Evolutionary conservation across 192 early-diverging fungal species (phyloP).

Genomic region (Ambispora gerdemannii): DNA sequence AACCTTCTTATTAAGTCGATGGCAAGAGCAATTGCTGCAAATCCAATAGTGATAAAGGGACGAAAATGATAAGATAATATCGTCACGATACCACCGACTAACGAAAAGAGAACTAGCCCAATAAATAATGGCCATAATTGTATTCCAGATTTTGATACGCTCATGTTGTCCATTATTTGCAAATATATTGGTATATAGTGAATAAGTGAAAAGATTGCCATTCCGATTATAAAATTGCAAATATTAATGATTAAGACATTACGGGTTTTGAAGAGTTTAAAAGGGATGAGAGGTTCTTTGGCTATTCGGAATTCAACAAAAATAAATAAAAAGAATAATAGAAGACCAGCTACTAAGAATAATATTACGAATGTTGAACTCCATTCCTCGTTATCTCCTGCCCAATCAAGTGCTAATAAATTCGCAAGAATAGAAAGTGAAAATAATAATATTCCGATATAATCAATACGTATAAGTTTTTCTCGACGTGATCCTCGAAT

Average conservation of each 20-base stretch:
- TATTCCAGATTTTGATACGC: slow-evolving; percentile 45
- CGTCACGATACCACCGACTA: background rate
- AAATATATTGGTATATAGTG: background rate
- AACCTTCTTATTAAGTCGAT: slow-evolving; percentile 64
- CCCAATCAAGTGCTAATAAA: background rate
- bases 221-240: background rate
- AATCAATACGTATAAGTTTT: background rate
- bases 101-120: background rate
- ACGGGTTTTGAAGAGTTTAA: background rate
- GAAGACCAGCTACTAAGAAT: background rate
- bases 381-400: background rate
- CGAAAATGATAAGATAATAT: slow-evolving; percentile 34
- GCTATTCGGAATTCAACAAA: background rate
- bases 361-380: background rate
- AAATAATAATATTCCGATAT: background rate
- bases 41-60: slow-evolving; percentile 61
- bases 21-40: slow-evolving; percentile 57
- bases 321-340: background rate
- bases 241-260: background rate
- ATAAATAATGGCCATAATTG: slow-evolving; percentile 23
- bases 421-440: background rate
- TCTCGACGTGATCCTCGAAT: background rate
- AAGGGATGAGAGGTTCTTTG: background rate
- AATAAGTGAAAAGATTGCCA: background rate
- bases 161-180: background rate